These are phyloP conservation scores for Podosphaera fusca DNA, from an alignment of 2,329 filamentous ascomycete species.

Conservation along the genomic window DNA sequence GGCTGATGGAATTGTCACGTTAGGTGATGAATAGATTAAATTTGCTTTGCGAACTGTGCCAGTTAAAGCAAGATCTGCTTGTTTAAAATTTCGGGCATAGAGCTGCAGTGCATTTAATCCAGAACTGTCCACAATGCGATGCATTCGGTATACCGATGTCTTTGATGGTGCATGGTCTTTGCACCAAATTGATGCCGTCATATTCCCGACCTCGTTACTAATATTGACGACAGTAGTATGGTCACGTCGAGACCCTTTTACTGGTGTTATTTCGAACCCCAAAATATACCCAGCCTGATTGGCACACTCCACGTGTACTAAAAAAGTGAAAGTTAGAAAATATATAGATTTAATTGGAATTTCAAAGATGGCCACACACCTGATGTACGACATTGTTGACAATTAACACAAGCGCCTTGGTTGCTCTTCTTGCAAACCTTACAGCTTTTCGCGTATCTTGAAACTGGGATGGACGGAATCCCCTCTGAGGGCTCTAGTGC, in stretches of 20 bases:
- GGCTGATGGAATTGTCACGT: constrained; percentile 9
- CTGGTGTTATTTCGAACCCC: constrained; percentile 73
- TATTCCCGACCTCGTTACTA: constrained; percentile 57
- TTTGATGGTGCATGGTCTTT: constrained; percentile 62
- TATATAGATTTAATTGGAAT: neutral
- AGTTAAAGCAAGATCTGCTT: constrained; percentile 73
- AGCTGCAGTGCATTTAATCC: constrained; percentile 64
- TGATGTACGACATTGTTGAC: constrained; percentile 43
- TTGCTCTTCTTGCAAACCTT: constrained; percentile 52
- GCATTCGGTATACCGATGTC: constrained; percentile 52
- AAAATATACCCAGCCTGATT: constrained; percentile 61
- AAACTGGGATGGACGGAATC: constrained; percentile 55
- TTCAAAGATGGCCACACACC: constrained; percentile 15
- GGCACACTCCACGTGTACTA: constrained; percentile 72
- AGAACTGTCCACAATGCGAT: constrained; percentile 45
- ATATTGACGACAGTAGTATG: constrained; percentile 59
- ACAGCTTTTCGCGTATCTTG: constrained; percentile 56
- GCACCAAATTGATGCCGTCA: constrained; percentile 78
- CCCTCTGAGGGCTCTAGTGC: constrained; percentile 73
- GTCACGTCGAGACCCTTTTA: constrained; percentile 73
- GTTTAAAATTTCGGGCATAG: constrained; percentile 77
- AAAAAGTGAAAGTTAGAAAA: constrained; percentile 2
- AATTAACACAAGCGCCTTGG: constrained; percentile 59
- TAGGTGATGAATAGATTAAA: constrained; percentile 21
- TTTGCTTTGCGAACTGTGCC: constrained; percentile 87